Base-by-base conservation (phyloP, 495 filamentous ascomycete species). In the Lepidopterella palustris region DNA sequence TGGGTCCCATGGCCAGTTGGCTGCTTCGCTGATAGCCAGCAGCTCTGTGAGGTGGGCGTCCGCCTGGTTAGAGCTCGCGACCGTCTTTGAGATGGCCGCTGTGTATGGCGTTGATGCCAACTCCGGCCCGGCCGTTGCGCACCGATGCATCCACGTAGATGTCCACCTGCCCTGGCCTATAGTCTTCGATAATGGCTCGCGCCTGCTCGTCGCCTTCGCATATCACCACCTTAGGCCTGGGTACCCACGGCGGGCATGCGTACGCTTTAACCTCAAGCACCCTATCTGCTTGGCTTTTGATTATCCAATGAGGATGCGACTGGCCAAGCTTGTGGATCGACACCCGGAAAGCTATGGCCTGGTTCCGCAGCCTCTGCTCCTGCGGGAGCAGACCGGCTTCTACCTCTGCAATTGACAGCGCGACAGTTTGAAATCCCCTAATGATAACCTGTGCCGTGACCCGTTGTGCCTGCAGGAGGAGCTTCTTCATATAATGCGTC, bases 101-200 rank as follows among this genome's bases (percentile, higher is more conserved):
- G 20, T 5, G 23, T 32, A 60, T 15, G 32, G 58, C 31, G 15
- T 62, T 2, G 39, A 50, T 39, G 15, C 59, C 28, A 57, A 57
- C 50, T 6, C 53, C 45, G 5, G 39, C 53, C 31, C 35, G 20
- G 8, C 55, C 45, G 5, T 57, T 62, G 9, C 55, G 55, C 21
- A 62, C 60, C 20, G 55, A 62, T 52, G 55, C 47, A 54, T 62
- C 54, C 21, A 62, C 24, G 35, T 52, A 62, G 35, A 62, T 51
- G 32, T 62, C 55, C n/a, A 62, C 60, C 50, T 58, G 60, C 53
- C 60, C 60, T 58, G 45, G 42, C 55, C 58, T 27, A 24, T 62
- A 57, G n/a, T 55, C 35, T 13, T 62, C 23, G 21, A 32, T 26
- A 25, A 62, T 40, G 28, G 28, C 54, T 57, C 18, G 21, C 18